phyloP scores from a whole-genome alignment of 495 filamentous ascomycete species.

The Alectoria sarmentosa region DNA sequence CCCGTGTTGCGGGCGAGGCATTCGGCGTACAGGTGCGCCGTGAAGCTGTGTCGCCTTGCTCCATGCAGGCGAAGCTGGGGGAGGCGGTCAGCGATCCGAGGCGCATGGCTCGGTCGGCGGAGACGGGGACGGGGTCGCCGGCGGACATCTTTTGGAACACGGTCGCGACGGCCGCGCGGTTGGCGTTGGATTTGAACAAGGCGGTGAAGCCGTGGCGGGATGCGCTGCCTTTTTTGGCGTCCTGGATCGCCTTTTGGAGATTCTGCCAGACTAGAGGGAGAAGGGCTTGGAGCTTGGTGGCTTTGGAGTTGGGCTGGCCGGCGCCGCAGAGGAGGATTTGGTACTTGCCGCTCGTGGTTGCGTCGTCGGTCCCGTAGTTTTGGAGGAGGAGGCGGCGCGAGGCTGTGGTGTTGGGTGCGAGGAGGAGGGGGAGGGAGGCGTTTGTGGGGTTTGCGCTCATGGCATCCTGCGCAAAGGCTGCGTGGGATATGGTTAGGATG shows the following conservation, averaged over 20 bases:
- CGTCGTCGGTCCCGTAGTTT: background rate
- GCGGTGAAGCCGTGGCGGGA: conserved; percentile 7
- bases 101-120: background rate
- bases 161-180: background rate
- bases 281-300: conserved; percentile 1
- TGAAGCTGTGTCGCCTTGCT: background rate
- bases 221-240: background rate
- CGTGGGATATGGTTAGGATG: background rate
- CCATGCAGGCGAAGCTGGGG: background rate
- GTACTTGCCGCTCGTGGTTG: background rate
- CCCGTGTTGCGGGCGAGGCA: background rate
- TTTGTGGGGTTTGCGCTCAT: background rate
- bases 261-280: background rate
- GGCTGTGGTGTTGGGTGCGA: background rate
- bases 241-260: background rate
- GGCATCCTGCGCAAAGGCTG: background rate
- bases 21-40: background rate
- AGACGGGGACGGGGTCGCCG: background rate
- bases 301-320: background rate
- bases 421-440: background rate
- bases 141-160: background rate
- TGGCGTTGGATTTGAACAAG: conserved; percentile 8
- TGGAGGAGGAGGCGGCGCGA: background rate
- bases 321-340: conserved; percentile 3
- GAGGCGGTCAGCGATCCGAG: background rate